Evolutionary conservation across 257 asterid genomes (phyloP).

Genomic region (Solanum ossicruentum): DNA sequence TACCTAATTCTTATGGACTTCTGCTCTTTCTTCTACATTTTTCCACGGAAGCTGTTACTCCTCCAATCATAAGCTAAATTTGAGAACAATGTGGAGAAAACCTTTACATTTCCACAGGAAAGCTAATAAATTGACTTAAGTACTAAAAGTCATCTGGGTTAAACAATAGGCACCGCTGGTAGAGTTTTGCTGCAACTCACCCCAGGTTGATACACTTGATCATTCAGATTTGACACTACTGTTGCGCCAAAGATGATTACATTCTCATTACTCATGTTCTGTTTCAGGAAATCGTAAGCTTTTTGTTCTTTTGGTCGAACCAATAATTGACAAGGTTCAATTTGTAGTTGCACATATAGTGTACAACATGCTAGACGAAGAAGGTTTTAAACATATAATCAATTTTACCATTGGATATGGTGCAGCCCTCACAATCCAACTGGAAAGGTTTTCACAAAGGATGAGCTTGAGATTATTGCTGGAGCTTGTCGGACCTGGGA

Average conservation of each 20-base stretch:
- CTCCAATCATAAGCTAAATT: not conserved
- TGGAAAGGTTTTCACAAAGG: constrained; percentile 68
- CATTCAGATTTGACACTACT: not conserved
- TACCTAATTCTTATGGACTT: not conserved
- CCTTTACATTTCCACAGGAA: not conserved
- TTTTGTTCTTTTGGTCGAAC: not conserved
- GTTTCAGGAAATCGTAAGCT: not conserved
- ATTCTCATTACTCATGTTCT: not conserved
- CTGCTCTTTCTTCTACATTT: not conserved
- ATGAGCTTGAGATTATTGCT: constrained; percentile 80
- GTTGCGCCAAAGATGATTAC: not conserved
- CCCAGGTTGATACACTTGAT: not conserved
- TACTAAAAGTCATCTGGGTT: not conserved
- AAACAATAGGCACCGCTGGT: not conserved
- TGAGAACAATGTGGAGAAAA: not conserved
- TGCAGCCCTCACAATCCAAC: constrained; percentile 97
- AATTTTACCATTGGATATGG: not conserved
- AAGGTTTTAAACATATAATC: not conserved
- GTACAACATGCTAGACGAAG: not conserved
- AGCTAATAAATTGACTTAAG: not conserved
- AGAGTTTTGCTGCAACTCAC: not conserved
- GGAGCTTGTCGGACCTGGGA: constrained; percentile 63
- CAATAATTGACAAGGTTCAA: not conserved
- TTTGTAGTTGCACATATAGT: not conserved
- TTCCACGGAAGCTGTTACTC: not conserved